Percentiles rank a stretch among this genome's conserved stretches.
Evolutionary conservation across 768 basidiomycete genomes (phyloP).

Genomic region (Pholiota conissans): DNA sequence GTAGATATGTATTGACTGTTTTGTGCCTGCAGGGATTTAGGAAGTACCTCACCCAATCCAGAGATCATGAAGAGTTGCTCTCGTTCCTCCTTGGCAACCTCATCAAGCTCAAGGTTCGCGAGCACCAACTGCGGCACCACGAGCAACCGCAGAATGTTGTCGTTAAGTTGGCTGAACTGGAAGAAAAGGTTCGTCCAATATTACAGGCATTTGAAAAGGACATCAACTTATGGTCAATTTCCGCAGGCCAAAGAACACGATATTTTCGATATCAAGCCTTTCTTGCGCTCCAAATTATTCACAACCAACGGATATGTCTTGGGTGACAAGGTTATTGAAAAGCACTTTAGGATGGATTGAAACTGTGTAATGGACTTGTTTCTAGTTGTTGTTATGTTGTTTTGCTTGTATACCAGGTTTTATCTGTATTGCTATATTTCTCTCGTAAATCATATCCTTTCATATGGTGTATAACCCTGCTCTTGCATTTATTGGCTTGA

Average conservation of each 20-base stretch:
- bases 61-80: conserved; percentile 94
- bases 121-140: conserved; percentile 74
- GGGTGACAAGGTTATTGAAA: conserved; percentile 67
- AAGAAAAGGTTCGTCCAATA: conserved; percentile 68
- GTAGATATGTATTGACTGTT: conserved; percentile 1
- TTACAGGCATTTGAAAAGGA: background rate
- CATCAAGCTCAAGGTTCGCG: conserved; percentile 88
- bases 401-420: conserved; percentile 20
- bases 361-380: conserved; percentile 14
- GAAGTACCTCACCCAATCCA: conserved; percentile 94
- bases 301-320: conserved; percentile 85
- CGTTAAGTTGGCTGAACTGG: conserved; percentile 80
- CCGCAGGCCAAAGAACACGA: conserved; percentile 92
- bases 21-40: conserved; percentile 75
- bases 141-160: conserved; percentile 77
- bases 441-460: background rate
- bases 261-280: conserved; percentile 87
- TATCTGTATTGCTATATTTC: conserved; percentile 10
- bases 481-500: background rate
- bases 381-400: conserved; percentile 21
- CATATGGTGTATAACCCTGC: background rate
- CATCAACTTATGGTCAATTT: background rate
- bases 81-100: conserved; percentile 93
- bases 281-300: conserved; percentile 85
- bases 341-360: conserved; percentile 58